Base-by-base conservation (phyloP, 2,329 filamentous ascomycete genomes). In the Fusarium sp. region DNA sequence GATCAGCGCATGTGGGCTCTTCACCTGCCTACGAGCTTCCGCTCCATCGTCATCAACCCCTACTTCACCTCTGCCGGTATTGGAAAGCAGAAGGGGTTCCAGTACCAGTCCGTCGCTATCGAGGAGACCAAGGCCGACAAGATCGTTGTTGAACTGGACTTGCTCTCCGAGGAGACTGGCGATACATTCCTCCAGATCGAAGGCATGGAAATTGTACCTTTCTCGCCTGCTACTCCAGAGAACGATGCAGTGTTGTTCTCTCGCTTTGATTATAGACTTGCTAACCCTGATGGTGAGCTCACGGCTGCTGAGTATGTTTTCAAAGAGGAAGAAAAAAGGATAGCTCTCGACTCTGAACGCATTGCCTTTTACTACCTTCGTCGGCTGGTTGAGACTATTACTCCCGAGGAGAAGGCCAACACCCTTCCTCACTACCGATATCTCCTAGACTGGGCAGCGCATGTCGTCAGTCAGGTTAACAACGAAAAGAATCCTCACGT, bases 1-100 rank as follows among this genome's bases (percentile, higher is more conserved):
- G 79, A 82, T 29, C 77, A 77, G 10, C 70, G 72, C 8, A 72
- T 84, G 11, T 79, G 78, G 75, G 64, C 77, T 1, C 64, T 80
- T 7, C 77, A 80, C 51, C 45, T 83, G 16, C 67, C 56, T 0
- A 61, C 55, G 0, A 55, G 23, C 0, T 48, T 54, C 48, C 19
- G 25, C 29, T 66, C 52, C 14, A 23, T 63, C 2, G 51, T 44
- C 0, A 58, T 72, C 27, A 35, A 66, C 15, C 55, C 55, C 3
- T 41, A 52, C 35, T 52, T 60, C 18, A 52, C 45, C 6, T 46
- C 33, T 0, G 49, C 33, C 2, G 49, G 49, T 9, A 7, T 38
- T 23, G 49, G 15, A 29, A 27, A 51, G 45, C 45, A 49, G 8
- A 51, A 35, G 29, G 2, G 29, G 0, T 51, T 51, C 29, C 16